Conservation (phyloP, 2,329 filamentous ascomycete species). For the Arthrobotrys megalospora region DNA sequence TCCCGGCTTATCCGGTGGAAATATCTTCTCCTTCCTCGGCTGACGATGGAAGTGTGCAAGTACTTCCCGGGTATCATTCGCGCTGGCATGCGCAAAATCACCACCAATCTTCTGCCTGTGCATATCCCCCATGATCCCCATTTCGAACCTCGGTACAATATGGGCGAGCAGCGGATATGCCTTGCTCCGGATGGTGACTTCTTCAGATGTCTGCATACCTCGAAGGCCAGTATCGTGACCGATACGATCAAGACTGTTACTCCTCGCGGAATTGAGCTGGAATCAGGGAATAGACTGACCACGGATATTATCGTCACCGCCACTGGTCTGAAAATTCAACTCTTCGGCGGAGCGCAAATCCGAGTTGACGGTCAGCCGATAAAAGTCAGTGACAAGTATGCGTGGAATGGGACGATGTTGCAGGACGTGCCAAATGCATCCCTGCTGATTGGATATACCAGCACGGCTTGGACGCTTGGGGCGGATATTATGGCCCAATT, state of each 20-base stretch:
- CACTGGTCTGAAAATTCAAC: constrained; percentile 74
- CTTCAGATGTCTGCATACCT: constrained; percentile 68
- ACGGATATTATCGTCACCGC: constrained; percentile 78
- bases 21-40: constrained; percentile 70
- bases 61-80: constrained; percentile 72
- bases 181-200: constrained; percentile 75
- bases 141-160: constrained; percentile 77
- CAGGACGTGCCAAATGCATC: constrained; percentile 75
- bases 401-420: constrained; percentile 76
- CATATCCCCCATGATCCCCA: constrained; percentile 74
- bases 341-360: constrained; percentile 73
- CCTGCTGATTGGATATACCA: constrained; percentile 75
- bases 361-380: constrained; percentile 71
- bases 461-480: constrained; percentile 76
- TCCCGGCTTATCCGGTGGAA: constrained; percentile 71
- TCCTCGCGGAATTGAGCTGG: constrained; percentile 68
- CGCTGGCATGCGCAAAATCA: constrained; percentile 69
- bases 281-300: constrained; percentile 70
- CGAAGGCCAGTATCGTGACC: constrained; percentile 69
- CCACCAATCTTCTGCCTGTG: constrained; percentile 72
- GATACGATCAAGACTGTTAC: constrained; percentile 70
- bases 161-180: constrained; percentile 83
- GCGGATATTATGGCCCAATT: constrained; percentile 72
- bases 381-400: constrained; percentile 70
- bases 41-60: constrained; percentile 72